A percentile compares a stretch with the other conserved stretches of the same genome.
Evolutionary conservation across 2,329 filamentous ascomycete species (phyloP).

Genomic region (Cladosporium halotolerans): DNA sequence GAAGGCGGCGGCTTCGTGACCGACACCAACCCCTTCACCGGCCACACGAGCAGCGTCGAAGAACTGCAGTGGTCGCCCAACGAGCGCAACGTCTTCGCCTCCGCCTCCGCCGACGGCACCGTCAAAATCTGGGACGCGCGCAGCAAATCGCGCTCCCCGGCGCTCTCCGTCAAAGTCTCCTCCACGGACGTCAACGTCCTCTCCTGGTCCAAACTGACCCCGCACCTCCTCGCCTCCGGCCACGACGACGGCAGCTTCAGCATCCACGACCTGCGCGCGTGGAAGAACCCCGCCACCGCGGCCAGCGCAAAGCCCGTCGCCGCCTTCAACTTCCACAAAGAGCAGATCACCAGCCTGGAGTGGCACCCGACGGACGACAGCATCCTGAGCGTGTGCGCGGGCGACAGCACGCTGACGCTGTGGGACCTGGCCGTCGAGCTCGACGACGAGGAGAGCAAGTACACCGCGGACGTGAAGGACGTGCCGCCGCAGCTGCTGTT

Average conservation of each 20-base stretch:
- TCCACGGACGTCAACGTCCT: slow-evolving; percentile 90
- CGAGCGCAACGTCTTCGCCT: slow-evolving; percentile 89
- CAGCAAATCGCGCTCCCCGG: slow-evolving; percentile 82
- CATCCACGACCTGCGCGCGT: slow-evolving; percentile 93
- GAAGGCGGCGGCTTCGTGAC: slow-evolving; percentile 87
- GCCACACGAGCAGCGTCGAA: slow-evolving; percentile 80
- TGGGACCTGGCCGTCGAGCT: slow-evolving; percentile 97
- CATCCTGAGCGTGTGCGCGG: slow-evolving; percentile 85
- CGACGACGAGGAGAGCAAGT: slow-evolving; percentile 92
- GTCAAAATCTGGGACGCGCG: slow-evolving; percentile 94
- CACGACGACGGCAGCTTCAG: slow-evolving; percentile 91
- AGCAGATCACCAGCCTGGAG: slow-evolving; percentile 91
- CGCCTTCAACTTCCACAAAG: slow-evolving; percentile 89
- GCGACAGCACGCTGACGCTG: slow-evolving; percentile 87
- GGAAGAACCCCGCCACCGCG: slow-evolving; percentile 58
- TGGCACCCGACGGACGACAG: slow-evolving; percentile 98
- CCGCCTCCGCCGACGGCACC: slow-evolving; percentile 86
- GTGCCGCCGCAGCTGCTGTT: slow-evolving; percentile 93
- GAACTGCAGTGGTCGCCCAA: slow-evolving; percentile 95
- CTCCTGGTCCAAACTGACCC: slow-evolving; percentile 85
- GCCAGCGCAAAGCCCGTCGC: slow-evolving; percentile 71
- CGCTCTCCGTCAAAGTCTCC: slow-evolving; percentile 78
- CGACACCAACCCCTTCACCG: slow-evolving; percentile 74
- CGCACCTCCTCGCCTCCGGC: slow-evolving; percentile 83
- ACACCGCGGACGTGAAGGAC: slow-evolving; percentile 78